Conservation (phyloP, 2,329 filamentous ascomycete species). For the Stromatinia cepivora region DNA sequence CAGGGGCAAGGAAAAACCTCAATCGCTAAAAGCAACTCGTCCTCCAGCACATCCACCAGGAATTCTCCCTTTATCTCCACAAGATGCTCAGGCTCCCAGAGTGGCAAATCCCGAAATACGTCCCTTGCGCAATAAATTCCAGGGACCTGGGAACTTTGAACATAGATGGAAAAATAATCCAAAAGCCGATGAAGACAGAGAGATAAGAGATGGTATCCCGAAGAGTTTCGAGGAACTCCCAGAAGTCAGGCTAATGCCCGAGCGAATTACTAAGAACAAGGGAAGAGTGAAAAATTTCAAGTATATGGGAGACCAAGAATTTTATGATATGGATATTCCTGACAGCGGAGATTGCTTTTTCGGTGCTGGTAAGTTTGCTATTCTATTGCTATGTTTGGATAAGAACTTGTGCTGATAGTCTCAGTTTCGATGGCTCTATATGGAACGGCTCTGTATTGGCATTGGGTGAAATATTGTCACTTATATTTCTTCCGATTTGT, state of each 20-base stretch:
- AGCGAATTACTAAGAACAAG: rapidly evolving
- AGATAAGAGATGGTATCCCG: background rate
- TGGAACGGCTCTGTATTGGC: background rate
- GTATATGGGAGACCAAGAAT: background rate
- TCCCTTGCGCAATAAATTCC: background rate
- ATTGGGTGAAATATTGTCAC: background rate
- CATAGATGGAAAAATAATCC: background rate
- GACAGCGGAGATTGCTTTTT: background rate
- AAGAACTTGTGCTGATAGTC: background rate
- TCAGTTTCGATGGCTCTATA: constrained; percentile 10
- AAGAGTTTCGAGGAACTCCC: background rate
- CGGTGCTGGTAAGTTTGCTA: background rate
- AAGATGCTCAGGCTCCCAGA: background rate
- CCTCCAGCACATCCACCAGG: background rate
- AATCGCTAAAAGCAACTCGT: background rate
- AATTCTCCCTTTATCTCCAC: background rate
- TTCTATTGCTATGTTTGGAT: background rate
- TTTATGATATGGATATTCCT: background rate
- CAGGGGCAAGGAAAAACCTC: background rate
- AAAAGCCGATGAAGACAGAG: background rate
- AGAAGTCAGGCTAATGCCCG: background rate
- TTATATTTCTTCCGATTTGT: constrained; percentile 4
- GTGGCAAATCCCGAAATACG: background rate
- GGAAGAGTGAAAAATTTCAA: background rate
- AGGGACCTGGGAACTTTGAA: background rate